Evolutionary conservation across 768 basidiomycete species (phyloP).

Genomic region (Clitopilus hobsonii): DNA sequence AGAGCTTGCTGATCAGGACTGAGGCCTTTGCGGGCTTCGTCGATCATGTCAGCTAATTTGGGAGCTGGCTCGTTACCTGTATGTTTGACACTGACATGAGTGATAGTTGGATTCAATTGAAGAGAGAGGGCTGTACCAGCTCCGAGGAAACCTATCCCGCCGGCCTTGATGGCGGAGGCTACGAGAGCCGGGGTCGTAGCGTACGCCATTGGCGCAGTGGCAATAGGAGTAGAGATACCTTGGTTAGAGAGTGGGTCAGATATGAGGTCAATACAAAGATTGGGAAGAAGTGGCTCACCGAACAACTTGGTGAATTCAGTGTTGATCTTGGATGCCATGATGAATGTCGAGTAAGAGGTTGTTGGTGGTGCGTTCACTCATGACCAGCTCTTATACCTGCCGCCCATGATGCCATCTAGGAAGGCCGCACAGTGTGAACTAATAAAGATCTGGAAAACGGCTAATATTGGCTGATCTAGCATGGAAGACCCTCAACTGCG

Average conservation of each 20-base stretch:
- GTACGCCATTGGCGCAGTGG: constrained; percentile 56
- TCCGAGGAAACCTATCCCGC: constrained; percentile 54
- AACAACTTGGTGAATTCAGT: constrained; percentile 5
- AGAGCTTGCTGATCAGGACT: constrained; percentile 32
- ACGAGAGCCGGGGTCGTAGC: constrained; percentile 29
- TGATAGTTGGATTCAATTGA: constrained; percentile 1
- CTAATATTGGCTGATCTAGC: too few species aligned
- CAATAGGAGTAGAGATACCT: constrained; percentile 48
- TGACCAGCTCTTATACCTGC: too few species aligned
- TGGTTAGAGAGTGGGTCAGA: neutral
- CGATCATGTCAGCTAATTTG: constrained; percentile 19
- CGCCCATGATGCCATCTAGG: too few species aligned
- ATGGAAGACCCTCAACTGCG: too few species aligned
- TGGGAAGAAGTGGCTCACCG: neutral
- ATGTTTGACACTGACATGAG: neutral
- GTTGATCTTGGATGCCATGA: too few species aligned
- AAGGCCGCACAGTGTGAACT: too few species aligned
- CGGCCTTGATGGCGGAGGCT: constrained; percentile 43
- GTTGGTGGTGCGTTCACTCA: too few species aligned
- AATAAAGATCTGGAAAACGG: too few species aligned
- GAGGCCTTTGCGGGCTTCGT: constrained; percentile 36
- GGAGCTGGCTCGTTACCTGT: constrained; percentile 33
- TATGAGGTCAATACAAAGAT: neutral
- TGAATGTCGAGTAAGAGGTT: too few species aligned
- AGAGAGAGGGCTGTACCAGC: constrained; percentile 31